A percentile compares a stretch with the other conserved stretches of the same genome.
phyloP scores from a whole-genome alignment of 2,329 filamentous ascomycete species.

The Epichloe typhina region DNA sequence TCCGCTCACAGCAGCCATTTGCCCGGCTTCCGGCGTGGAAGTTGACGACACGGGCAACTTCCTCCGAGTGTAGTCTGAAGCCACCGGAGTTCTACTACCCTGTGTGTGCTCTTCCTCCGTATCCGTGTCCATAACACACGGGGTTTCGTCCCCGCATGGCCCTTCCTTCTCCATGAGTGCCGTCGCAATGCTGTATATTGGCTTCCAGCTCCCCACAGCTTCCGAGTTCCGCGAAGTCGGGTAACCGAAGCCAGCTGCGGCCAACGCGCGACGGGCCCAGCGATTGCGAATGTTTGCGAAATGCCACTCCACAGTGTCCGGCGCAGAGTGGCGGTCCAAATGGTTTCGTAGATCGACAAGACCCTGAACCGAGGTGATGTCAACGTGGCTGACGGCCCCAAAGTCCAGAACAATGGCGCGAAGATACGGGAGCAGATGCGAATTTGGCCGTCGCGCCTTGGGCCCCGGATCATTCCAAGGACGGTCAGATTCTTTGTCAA shows the following conservation, averaged over 20 bases:
- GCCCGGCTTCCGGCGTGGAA: not conserved
- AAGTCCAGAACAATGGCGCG: conserved; percentile 45
- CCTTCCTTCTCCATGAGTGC: conserved; percentile 9
- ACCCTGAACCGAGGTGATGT: conserved; percentile 44
- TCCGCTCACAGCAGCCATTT: conserved; percentile 20
- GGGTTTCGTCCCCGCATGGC: not conserved
- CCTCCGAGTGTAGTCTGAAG: not conserved
- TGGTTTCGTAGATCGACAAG: conserved; percentile 41
- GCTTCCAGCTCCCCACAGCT: conserved; percentile 18
- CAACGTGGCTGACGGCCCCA: conserved; percentile 41
- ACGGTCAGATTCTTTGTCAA: conserved; percentile 27
- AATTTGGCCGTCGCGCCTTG: conserved; percentile 13
- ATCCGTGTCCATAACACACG: not conserved
- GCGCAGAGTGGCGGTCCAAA: conserved; percentile 38
- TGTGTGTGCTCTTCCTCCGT: conserved; percentile 8
- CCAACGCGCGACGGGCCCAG: conserved; percentile 44
- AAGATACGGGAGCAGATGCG: conserved; percentile 29
- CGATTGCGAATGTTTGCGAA: conserved; percentile 41
- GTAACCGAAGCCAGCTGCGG: conserved; percentile 42
- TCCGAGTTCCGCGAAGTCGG: conserved; percentile 17
- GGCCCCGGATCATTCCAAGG: conserved; percentile 42
- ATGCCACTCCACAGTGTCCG: conserved; percentile 36
- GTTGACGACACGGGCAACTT: not conserved
- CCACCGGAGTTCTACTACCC: not conserved
- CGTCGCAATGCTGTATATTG: conserved; percentile 21